Conservation (phyloP, 1,284 basidiomycete genomes). For the Sanghuangporus baumii region DNA sequence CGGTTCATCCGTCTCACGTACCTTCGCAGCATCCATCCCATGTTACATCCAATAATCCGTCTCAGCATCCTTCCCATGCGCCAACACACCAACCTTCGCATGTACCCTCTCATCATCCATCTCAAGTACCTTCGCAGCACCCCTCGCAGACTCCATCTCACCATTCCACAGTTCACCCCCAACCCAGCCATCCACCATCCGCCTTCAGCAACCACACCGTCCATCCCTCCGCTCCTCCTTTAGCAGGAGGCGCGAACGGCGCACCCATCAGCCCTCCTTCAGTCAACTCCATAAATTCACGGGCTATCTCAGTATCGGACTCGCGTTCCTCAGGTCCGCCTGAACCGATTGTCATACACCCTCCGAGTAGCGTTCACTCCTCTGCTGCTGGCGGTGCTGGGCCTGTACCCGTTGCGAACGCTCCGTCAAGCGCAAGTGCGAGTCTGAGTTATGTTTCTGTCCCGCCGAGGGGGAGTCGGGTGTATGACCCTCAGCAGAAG, state of each 20-base stretch:
- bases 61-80: background rate
- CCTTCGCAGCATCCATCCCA: background rate
- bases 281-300: conserved; percentile 3
- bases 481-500: background rate
- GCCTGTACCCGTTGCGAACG: background rate
- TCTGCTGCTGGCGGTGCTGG: background rate
- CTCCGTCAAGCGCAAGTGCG: conserved; percentile 2
- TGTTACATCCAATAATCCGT: background rate
- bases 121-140: background rate
- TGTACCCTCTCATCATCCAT: background rate
- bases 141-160: background rate
- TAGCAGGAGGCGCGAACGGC: background rate
- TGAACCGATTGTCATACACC: conserved; percentile 13
- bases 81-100: background rate
- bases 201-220: background rate
- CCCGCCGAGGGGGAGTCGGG: background rate
- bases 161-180: background rate
- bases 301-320: background rate
- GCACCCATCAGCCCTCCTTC: background rate
- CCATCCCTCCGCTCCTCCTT: background rate
- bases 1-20: background rate
- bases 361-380: background rate
- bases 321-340: conserved; percentile 2
- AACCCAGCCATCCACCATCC: background rate
- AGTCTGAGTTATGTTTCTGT: conserved; percentile 1